Evolutionary conservation across 2,329 filamentous ascomycete species (phyloP).

Genomic region (Trichoderma sp.): DNA sequence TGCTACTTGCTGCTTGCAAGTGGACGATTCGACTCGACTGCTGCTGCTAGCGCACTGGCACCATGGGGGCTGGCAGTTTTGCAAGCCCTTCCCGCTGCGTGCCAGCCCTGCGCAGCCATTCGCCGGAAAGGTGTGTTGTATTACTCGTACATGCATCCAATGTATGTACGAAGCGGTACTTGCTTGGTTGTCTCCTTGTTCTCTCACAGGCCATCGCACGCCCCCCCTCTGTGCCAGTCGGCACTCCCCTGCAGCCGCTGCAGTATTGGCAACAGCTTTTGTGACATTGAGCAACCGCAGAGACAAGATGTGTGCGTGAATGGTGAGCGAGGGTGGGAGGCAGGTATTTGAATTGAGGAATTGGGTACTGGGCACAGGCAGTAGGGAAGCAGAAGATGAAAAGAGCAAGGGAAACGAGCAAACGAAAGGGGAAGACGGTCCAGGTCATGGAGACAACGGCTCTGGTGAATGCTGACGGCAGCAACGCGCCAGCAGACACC

Average conservation of each 20-base stretch:
- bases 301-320: not conserved
- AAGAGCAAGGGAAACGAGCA: no score
- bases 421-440: no score
- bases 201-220: conserved; percentile 3
- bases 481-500: no score
- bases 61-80: conserved; percentile 8
- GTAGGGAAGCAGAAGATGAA: not conserved
- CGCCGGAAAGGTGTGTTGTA: conserved; percentile 7
- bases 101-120: conserved; percentile 17
- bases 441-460: no score
- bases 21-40: no score
- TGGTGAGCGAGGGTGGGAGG: not conserved
- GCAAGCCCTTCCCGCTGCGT: conserved; percentile 18
- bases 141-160: not conserved
- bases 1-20: no score
- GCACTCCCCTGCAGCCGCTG: conserved; percentile 25
- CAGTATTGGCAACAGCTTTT: not conserved
- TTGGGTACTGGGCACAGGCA: not conserved
- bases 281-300: conserved; percentile 6
- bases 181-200: not conserved
- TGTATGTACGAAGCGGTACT: no score
- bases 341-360: not conserved
- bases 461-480: no score
- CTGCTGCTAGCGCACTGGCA: no score
- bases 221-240: conserved; percentile 7